Evolutionary conservation across 1,284 basidiomycete genomes (phyloP).

Genomic region (Ceratobasidium sp.): DNA sequence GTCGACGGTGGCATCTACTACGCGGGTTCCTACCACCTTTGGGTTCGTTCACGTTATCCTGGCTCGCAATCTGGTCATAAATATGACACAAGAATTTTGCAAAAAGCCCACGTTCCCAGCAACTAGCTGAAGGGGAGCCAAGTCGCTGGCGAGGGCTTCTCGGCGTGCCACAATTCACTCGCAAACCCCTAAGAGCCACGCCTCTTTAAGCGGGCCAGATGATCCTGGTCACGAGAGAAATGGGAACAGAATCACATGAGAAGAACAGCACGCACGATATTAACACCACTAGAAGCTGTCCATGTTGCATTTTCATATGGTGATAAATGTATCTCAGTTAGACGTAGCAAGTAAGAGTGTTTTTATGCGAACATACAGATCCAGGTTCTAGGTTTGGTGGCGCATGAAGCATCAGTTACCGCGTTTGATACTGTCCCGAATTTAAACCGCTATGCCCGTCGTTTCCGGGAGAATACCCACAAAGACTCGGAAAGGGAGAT

Average conservation of each 20-base stretch:
- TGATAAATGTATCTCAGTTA: slow-evolving; percentile 7
- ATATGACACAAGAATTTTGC: background rate
- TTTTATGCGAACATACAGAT: background rate
- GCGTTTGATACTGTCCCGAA: slow-evolving; percentile 64
- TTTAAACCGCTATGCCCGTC: slow-evolving; percentile 66
- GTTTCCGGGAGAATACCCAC: background rate
- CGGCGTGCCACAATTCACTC: slow-evolving; percentile 64
- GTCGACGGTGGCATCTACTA: slow-evolving; percentile 64
- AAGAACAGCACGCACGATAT: slow-evolving; percentile 61
- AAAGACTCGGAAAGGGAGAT: no score
- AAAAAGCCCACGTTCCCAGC: slow-evolving; percentile 61
- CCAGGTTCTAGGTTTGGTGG: slow-evolving; percentile 17
- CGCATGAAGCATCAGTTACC: slow-evolving; percentile 27
- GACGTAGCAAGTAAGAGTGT: background rate
- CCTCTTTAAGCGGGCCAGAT: slow-evolving; percentile 53
- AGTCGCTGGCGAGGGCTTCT: slow-evolving; percentile 67
- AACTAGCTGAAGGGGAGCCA: slow-evolving; percentile 66
- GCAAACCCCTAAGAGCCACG: slow-evolving; percentile 68
- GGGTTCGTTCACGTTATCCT: slow-evolving; percentile 57
- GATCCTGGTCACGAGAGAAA: background rate
- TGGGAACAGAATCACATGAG: no score
- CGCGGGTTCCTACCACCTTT: slow-evolving; percentile 63
- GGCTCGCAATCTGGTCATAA: background rate
- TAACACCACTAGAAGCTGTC: slow-evolving; percentile 68
- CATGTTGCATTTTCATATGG: slow-evolving; percentile 61